Conservation (phyloP, 1,139 yeast genomes). For the Pichia sp. region DNA sequence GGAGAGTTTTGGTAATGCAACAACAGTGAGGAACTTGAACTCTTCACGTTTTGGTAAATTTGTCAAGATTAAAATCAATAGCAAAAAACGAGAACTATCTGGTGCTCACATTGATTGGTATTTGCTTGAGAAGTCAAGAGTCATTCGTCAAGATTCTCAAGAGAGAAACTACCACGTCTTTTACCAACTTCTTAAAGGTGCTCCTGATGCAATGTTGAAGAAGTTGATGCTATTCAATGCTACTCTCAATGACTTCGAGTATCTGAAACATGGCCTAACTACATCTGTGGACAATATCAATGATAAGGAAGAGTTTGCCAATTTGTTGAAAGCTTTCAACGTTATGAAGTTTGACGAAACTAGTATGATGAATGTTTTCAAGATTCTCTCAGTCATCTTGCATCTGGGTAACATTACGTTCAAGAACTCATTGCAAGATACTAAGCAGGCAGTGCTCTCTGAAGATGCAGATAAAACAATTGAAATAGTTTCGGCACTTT, state of each 20-base stretch:
- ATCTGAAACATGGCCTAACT: constrained; percentile 47
- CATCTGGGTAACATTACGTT: constrained; percentile 84
- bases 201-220: constrained; percentile 41
- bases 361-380: constrained; percentile 56
- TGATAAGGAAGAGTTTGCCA: constrained; percentile 61
- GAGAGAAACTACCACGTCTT: constrained; percentile 93
- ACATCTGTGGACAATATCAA: constrained; percentile 60
- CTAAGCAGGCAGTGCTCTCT: constrained; percentile 76
- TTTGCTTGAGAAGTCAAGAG: constrained; percentile 87
- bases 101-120: constrained; percentile 97
- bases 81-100: constrained; percentile 50
- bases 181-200: constrained; percentile 76
- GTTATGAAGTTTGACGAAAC: constrained; percentile 60
- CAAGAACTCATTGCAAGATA: constrained; percentile 44
- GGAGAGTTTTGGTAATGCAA: constrained; percentile 97
- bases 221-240: constrained; percentile 40
- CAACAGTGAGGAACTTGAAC: constrained; percentile 88
- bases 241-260: constrained; percentile 43
- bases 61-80: constrained; percentile 63
- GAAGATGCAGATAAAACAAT: constrained; percentile 46
- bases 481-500: constrained; percentile 41
- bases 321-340: constrained; percentile 57
- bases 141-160: constrained; percentile 63
- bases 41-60: constrained; percentile 97
- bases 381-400: constrained; percentile 66